phyloP scores from a whole-genome alignment of 495 filamentous ascomycete species.

The Neurospora intermedia region DNA sequence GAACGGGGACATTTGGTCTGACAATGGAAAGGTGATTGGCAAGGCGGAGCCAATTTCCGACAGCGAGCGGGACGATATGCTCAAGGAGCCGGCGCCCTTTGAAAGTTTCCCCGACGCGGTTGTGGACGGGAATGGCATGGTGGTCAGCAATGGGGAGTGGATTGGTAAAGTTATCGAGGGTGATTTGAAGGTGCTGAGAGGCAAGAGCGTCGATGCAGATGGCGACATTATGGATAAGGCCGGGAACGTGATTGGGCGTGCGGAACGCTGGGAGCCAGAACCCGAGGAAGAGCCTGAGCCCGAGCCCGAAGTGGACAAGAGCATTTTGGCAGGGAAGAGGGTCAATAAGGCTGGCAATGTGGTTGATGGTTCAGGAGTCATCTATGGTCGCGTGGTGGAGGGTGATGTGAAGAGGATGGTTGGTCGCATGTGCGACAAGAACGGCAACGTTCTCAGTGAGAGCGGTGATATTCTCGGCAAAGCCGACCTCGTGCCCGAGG shows the following conservation, averaged over 20 bases:
- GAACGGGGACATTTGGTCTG: conserved; percentile 67
- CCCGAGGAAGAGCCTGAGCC: conserved; percentile 44
- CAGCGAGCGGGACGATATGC: conserved; percentile 52
- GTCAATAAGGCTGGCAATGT: conserved; percentile 82
- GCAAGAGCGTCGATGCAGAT: conserved; percentile 70
- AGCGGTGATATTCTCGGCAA: conserved; percentile 66
- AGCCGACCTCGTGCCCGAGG: conserved; percentile 69
- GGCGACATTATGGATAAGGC: conserved; percentile 74
- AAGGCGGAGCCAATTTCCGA: conserved; percentile 63
- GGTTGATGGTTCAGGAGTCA: conserved; percentile 61
- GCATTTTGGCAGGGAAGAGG: conserved; percentile 64
- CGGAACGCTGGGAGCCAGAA: conserved; percentile 65
- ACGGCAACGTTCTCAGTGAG: conserved; percentile 74
- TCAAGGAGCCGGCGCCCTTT: conserved; percentile 58
- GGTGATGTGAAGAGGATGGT: conserved; percentile 60
- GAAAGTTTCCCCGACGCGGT: conserved; percentile 60
- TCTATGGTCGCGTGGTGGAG: conserved; percentile 66
- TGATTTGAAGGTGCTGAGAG: conserved; percentile 60
- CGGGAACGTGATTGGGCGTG: conserved; percentile 70
- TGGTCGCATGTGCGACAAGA: conserved; percentile 70
- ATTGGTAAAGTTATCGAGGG: conserved; percentile 70
- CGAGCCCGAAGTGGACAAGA: conserved; percentile 47
- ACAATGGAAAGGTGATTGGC: conserved; percentile 61
- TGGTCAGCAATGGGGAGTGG: conserved; percentile 57
- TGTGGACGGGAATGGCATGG: conserved; percentile 58